Percentiles rank a stretch among this genome's conserved stretches.
phyloP scores from a whole-genome alignment of 1,139 yeast genomes.

The Debaryomycetaceae sp. region DNA sequence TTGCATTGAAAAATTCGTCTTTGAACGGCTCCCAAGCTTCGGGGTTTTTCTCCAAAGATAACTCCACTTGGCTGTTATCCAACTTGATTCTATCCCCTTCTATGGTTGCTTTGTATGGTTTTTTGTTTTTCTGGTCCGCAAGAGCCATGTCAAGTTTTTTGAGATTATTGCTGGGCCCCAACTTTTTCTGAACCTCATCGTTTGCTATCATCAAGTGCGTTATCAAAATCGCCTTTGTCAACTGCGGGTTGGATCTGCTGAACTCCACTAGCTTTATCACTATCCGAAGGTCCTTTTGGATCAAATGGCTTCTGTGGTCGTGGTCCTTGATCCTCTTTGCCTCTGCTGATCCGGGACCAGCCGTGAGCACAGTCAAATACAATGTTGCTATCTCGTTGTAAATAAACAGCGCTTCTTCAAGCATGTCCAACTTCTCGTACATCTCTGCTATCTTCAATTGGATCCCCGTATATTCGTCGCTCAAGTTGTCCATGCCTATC shows the following conservation, averaged over 20 bases:
- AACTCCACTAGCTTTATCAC: conserved; percentile 65
- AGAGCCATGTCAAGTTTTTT: background rate
- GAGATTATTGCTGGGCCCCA: conserved; percentile 9
- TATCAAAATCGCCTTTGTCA: conserved; percentile 57
- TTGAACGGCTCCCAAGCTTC: conserved; percentile 69
- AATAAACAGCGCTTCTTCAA: conserved; percentile 59
- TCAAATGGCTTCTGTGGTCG: conserved; percentile 51
- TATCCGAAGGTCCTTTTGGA: conserved; percentile 69
- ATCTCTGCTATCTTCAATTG: conserved; percentile 84
- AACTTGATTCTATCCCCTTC: conserved; percentile 17
- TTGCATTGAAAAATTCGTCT: conserved; percentile 71
- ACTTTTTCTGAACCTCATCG: conserved; percentile 31
- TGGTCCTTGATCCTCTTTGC: conserved; percentile 20
- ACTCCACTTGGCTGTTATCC: conserved; percentile 15
- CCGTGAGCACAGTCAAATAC: conserved; percentile 56
- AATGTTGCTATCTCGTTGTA: conserved; percentile 67
- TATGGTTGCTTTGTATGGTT: conserved; percentile 11
- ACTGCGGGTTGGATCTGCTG: conserved; percentile 46
- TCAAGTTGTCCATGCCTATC: conserved; percentile 47
- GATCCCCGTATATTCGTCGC: conserved; percentile 62
- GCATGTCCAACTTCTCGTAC: conserved; percentile 65
- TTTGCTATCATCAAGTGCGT: conserved; percentile 68
- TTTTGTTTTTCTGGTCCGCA: background rate
- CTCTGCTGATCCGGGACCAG: conserved; percentile 20
- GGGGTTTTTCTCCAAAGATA: conserved; percentile 28